These are phyloP conservation scores for Colletotrichum spinosum DNA, from an alignment of 2,329 filamentous ascomycete genomes.

Conservation along the genomic window DNA sequence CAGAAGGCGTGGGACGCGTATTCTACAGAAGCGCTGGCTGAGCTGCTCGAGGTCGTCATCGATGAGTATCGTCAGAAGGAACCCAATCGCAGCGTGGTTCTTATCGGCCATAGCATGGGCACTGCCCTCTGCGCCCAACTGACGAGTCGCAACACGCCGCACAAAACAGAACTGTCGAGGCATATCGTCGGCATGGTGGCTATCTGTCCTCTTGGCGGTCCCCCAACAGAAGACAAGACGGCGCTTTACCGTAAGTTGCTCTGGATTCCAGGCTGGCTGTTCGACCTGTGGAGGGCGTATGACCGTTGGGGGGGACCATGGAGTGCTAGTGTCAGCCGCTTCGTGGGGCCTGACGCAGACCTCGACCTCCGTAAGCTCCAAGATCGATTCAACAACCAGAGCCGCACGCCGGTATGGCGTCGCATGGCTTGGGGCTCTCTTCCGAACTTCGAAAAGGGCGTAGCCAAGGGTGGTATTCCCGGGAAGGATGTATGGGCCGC, in stretches of 20 bases:
- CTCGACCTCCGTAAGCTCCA: slow-evolving; percentile 75
- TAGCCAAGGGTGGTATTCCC: slow-evolving; percentile 73
- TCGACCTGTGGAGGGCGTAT: slow-evolving; percentile 81
- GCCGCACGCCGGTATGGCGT: slow-evolving; percentile 83
- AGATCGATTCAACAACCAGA: slow-evolving; percentile 83
- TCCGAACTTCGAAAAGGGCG: slow-evolving; percentile 66
- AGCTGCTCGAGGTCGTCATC: slow-evolving; percentile 81
- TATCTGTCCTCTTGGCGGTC: slow-evolving; percentile 81
- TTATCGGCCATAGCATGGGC: slow-evolving; percentile 93
- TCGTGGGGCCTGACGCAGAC: slow-evolving; percentile 77
- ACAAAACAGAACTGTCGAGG: slow-evolving; percentile 65
- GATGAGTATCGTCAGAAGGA: slow-evolving; percentile 76
- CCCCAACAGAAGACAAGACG: slow-evolving; percentile 62
- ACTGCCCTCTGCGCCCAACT: slow-evolving; percentile 81
- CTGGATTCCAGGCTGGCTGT: slow-evolving; percentile 76
- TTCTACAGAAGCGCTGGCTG: slow-evolving; percentile 77
- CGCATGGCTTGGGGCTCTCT: slow-evolving; percentile 82
- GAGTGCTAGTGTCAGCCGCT: slow-evolving; percentile 82
- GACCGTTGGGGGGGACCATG: slow-evolving; percentile 83
- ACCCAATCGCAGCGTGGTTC: slow-evolving; percentile 76
- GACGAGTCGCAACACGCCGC: slow-evolving; percentile 61
- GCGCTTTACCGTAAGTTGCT: slow-evolving; percentile 69
- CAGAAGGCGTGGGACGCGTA: slow-evolving; percentile 83
- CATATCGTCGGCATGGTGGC: slow-evolving; percentile 82
- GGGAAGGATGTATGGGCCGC: slow-evolving; percentile 78